Evolutionary conservation across 129 eudicot genomes (phyloP), one percentile per base, ranked within the genome.

Genomic region (Artemisia argyi): DNA sequence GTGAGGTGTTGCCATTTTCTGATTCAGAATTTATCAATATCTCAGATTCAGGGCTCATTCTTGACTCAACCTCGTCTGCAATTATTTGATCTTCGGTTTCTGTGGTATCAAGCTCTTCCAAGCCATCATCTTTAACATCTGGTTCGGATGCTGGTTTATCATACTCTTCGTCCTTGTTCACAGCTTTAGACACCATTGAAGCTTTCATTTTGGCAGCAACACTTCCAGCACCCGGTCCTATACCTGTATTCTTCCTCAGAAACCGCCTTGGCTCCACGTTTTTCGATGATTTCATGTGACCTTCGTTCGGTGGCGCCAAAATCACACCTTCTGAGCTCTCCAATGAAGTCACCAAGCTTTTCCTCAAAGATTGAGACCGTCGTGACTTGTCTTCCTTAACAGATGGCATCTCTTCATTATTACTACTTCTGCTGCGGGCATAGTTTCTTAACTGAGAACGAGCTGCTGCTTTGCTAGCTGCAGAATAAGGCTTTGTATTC

Each of bases 361-460:
- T 88, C 60, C 88, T 81, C 52, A 80, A 54, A 18, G 85, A 76
- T 11, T 91, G 95, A 26, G 91, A 42, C 76, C 85, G 71, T 52
- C 85, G 83, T 75, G 90, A 69, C 74, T 88, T 91, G 13, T 85
- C 96, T 78, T 89, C 94, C 79, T 75, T 86, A 76, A 69, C 79
- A 68, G 54, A 52, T n/a, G 83, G 80, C 22, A 65, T 70, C 42
- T 92, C 96, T 60, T 92, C 96, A 65, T 67, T 80, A 12, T 69
- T 80, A 78, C 88, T 78, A 78, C 89, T 85, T 81, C 83, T 89
- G 79, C 85, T 89, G 75, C 89, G 95, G 61, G 84, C 10, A 75
- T 87, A 81, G 80, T 78, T 92, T 81, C 96, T 83, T 46, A 61
- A 57, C 71, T 86, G 97, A 52, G 86, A 70, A 54, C 96, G 90